Conservation (phyloP, 331 rosid species). For the Telfairia occidentalis region DNA sequence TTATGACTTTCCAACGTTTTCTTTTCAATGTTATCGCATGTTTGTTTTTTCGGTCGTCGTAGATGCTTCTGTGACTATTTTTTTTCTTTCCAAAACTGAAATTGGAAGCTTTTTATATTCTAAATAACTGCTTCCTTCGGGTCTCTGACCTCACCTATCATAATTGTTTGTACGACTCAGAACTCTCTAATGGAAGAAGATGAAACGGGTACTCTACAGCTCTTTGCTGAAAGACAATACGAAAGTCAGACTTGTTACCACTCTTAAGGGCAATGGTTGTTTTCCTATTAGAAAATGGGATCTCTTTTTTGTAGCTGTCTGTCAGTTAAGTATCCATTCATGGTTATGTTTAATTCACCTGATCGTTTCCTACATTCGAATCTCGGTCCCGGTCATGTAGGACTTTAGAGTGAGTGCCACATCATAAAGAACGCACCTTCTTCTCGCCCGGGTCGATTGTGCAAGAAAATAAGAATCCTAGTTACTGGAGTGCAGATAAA, state of each 20-base stretch:
- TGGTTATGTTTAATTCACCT: background rate
- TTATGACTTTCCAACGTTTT: background rate
- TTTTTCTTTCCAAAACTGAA: background rate
- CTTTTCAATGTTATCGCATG: background rate
- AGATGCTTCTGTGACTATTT: background rate
- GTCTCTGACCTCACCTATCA: background rate
- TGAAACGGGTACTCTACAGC: background rate
- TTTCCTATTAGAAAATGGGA: background rate
- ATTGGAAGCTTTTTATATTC: background rate
- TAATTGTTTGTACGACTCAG: background rate
- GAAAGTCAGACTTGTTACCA: background rate
- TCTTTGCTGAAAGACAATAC: too few species aligned
- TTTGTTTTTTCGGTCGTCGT: background rate
- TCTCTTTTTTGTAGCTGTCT: background rate
- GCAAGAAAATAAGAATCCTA: background rate
- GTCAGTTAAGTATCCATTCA: background rate
- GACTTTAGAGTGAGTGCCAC: background rate
- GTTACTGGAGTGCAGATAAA: background rate
- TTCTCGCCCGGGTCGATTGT: background rate
- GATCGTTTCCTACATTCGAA: background rate
- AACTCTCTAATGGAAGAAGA: slow-evolving; percentile 1
- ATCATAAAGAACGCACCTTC: background rate
- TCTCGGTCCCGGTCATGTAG: background rate
- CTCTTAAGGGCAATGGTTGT: background rate
- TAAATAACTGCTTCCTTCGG: background rate